phyloP scores from a whole-genome alignment of 1,284 basidiomycete genomes.

The Kalmanozyma brasiliensis region DNA sequence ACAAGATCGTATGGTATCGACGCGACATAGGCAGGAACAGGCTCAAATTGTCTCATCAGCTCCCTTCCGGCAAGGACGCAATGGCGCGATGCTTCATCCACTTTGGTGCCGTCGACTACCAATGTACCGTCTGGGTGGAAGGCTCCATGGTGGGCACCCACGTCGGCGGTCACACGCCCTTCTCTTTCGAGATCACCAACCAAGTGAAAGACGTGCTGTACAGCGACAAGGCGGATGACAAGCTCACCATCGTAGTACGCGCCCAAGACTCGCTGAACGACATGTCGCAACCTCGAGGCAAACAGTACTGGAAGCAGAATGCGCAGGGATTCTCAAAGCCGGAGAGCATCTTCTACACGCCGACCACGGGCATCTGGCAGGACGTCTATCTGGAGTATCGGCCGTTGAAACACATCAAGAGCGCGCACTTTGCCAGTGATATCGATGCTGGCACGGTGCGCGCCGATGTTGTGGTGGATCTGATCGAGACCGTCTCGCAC shows the following conservation, averaged over 20 bases:
- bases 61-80: no score
- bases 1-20: constrained; percentile 30
- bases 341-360: constrained; percentile 53
- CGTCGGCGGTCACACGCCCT: constrained; percentile 28
- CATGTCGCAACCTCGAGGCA: constrained; percentile 46
- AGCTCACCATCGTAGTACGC: constrained; percentile 26
- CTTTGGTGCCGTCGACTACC: constrained; percentile 55
- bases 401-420: constrained; percentile 18
- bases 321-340: constrained; percentile 7
- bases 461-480: constrained; percentile 30
- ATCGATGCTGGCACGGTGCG: constrained; percentile 47
- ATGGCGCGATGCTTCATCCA: constrained; percentile 26
- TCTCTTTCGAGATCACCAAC: constrained; percentile 40
- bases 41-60: neutral
- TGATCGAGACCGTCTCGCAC: neutral
- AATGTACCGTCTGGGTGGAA: constrained; percentile 40
- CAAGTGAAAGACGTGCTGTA: neutral
- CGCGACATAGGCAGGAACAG: constrained; percentile 3
- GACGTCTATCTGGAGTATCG: constrained; percentile 41
- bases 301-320: constrained; percentile 54
- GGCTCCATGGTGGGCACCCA: constrained; percentile 27
- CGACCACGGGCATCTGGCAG: constrained; percentile 55
- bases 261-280: constrained; percentile 37
- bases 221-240: neutral
- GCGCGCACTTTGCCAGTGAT: constrained; percentile 24